Evolutionary conservation across 805 yeast species (phyloP).

Genomic region (Metschnikowia matae): DNA sequence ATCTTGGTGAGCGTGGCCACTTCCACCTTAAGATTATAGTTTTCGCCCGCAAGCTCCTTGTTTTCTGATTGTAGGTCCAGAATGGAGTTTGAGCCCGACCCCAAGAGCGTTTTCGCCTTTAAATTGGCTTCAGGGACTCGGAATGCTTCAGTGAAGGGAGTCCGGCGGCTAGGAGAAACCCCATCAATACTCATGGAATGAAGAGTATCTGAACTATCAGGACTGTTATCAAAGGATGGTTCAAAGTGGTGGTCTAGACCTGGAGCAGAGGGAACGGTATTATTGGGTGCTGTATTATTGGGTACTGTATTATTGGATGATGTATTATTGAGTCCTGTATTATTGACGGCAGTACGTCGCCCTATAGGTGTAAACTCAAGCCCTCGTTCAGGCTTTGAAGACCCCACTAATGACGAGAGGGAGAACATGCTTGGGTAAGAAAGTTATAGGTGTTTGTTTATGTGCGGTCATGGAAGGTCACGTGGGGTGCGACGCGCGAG

Average conservation of each 20-base stretch:
- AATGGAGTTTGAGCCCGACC: constrained; percentile 18
- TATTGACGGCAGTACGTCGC: constrained; percentile 7
- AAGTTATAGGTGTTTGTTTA: background rate
- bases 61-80: constrained; percentile 21
- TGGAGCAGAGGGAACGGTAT: background rate
- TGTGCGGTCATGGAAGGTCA: background rate
- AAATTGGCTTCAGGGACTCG: background rate
- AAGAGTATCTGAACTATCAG: constrained; percentile 7
- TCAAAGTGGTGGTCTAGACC: constrained; percentile 4
- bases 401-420: constrained; percentile 16
- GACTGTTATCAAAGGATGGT: constrained; percentile 13
- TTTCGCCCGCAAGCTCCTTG: constrained; percentile 37
- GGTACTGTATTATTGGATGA: too few species aligned
- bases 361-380: constrained; percentile 28
- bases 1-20: constrained; percentile 39
- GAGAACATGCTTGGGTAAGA: constrained; percentile 12
- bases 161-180: background rate
- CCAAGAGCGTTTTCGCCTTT: constrained; percentile 2
- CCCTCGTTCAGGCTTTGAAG: constrained; percentile 15
- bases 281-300: background rate
- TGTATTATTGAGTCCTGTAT: background rate
- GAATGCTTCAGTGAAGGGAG: constrained; percentile 2
- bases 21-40: constrained; percentile 42
- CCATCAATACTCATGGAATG: background rate
- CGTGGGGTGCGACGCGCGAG: background rate